Evolutionary conservation across 2,329 filamentous ascomycete genomes (phyloP).

Genomic region (Epicoccum nigrum): DNA sequence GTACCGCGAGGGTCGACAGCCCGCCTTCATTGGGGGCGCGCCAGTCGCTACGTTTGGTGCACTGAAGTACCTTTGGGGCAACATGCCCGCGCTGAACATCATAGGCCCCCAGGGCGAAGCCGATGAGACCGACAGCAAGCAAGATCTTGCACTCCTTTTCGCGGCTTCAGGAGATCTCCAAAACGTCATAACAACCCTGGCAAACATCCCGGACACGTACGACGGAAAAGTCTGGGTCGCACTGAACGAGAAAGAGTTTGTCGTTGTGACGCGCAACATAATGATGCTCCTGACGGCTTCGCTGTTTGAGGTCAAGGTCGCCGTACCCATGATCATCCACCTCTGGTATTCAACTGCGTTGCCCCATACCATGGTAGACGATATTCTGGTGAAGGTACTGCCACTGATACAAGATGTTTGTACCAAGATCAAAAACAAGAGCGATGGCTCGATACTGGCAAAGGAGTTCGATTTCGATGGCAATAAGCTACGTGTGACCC

Average conservation of each 20-base stretch:
- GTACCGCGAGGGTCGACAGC: neutral
- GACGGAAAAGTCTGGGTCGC: constrained; percentile 27
- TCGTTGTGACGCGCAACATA: constrained; percentile 50
- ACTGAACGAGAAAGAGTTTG: constrained; percentile 51
- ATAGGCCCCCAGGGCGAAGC: too few relatives aligned
- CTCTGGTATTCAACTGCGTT: constrained; percentile 56
- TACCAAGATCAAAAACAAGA: constrained; percentile 39
- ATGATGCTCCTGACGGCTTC: constrained; percentile 50
- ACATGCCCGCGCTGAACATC: constrained; percentile 51
- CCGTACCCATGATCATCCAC: constrained; percentile 49
- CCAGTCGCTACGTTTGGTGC: neutral
- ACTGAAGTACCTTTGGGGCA: constrained; percentile 47
- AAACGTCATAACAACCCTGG: constrained; percentile 53
- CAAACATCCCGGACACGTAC: constrained; percentile 40
- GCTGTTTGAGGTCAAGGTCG: constrained; percentile 22
- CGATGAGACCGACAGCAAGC: too few relatives aligned
- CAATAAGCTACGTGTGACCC: neutral
- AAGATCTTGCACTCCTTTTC: constrained; percentile 43
- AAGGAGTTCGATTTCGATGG: neutral
- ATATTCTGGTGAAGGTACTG: constrained; percentile 31
- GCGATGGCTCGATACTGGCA: neutral
- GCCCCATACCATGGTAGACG: constrained; percentile 22
- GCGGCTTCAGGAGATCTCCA: constrained; percentile 54
- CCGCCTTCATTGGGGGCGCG: neutral
- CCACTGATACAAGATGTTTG: constrained; percentile 46